Percentiles rank a stretch among this genome's conserved stretches.
Evolutionary conservation across 139 green algal species (phyloP).

Genomic region (Auxenochlorella pyrenoidosa): DNA sequence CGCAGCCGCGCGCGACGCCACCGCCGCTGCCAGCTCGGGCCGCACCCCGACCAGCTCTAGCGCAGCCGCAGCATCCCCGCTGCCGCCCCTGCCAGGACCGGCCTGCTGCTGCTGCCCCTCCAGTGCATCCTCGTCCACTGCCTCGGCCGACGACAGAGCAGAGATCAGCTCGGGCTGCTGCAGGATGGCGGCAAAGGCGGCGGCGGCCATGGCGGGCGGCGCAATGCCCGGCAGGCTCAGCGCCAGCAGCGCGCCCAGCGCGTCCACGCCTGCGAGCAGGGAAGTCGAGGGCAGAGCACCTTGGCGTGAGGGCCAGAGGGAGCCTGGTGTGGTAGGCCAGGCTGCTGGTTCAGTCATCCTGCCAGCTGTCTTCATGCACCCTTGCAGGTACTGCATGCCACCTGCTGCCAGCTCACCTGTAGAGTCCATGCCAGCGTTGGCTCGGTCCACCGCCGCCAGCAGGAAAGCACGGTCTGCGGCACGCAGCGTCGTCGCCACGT

Average conservation of each 20-base stretch:
- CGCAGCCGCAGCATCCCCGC: constrained; percentile 1
- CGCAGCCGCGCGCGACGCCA: neutral
- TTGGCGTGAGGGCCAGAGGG: too few relatives aligned
- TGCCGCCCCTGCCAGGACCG: neutral
- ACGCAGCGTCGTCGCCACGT: constrained; percentile 12
- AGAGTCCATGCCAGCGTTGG: constrained; percentile 23
- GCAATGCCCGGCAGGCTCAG: constrained; percentile 20
- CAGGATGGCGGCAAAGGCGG: constrained; percentile 50
- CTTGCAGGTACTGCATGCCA: neutral
- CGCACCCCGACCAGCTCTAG: constrained; percentile 50
- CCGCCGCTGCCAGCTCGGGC: constrained; percentile 41
- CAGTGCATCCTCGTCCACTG: constrained; percentile 29
- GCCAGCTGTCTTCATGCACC: neutral
- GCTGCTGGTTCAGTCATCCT: too few relatives aligned
- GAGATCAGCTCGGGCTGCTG: constrained; percentile 50
- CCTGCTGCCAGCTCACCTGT: neutral
- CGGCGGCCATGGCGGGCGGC: neutral
- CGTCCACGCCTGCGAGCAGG: constrained; percentile 40
- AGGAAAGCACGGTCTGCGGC: constrained; percentile 26
- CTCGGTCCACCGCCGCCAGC: constrained; percentile 18
- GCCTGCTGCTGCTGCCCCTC: neutral
- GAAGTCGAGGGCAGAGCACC: neutral
- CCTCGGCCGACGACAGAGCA: constrained; percentile 34
- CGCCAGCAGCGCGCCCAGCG: constrained; percentile 33
- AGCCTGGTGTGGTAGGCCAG: too few relatives aligned